Evolutionary conservation across 2,329 filamentous ascomycete genomes (phyloP), one percentile per base, ranked within the genome.

Genomic region (Xylariales sp.): DNA sequence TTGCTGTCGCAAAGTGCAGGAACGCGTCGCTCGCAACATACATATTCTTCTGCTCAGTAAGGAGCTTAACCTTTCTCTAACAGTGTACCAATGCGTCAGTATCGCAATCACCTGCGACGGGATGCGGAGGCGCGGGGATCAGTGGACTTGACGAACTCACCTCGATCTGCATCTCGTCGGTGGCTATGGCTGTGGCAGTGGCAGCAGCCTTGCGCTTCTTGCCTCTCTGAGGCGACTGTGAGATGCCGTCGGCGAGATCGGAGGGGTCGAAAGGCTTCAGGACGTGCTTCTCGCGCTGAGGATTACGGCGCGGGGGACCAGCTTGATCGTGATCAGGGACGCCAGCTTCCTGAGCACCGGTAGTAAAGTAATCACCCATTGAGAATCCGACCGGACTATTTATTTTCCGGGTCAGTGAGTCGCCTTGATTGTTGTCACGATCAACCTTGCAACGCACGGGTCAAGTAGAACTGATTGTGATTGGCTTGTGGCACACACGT

Each of bases 41-140:
- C 88, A 89, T 86, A 66, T 89, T 78, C 61, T 82, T 78, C 67
- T 97, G 91, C 71, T 93, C 84, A 38, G 93, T 97, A 53, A 96
- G 78, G 69, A 98, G 80, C 78, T 91, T 94, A 67, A 98, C 76
- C 60, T 81, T 86, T 59, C 93, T 82, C 78, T 96, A 86, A 57
- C 84, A 68, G 25, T 22, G 15, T 15, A 20, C 14, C 10, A 35
- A 27, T 21, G 21, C 21, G 39, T 42, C 32, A 42, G 39, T 27
- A 11, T 18, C 31, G 10, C 10, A 36, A 34, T 16, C 22, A 15
- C 32, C 14, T 28, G 39, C 11, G 4, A 28, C 21, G 22, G 8
- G 20, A 16, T 11, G 12, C 20, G 25, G 28, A n/a, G 19, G 8
- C 15, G 18, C 15, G n/a, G 20, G 14, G 29, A 14, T 8, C 8